A percentile compares a stretch with the other conserved stretches of the same genome.
Evolutionary conservation across 129 eudicot genomes (phyloP).

Genomic region (Tagetes patula): DNA sequence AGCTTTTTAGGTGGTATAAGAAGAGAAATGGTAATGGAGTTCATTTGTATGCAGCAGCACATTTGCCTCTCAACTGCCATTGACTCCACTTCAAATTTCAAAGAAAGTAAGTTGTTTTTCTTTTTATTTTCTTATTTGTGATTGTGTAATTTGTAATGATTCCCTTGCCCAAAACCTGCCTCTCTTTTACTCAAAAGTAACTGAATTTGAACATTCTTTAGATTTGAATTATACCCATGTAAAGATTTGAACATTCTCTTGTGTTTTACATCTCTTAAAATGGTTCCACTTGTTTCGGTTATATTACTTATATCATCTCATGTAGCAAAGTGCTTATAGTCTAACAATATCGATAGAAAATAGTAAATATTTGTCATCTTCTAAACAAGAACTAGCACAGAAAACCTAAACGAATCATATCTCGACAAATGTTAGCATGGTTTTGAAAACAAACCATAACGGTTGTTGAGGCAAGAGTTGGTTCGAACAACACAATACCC

Average conservation of each 20-base stretch:
- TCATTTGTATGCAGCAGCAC: slow-evolving; percentile 2
- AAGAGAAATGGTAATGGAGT: slow-evolving; percentile 28
- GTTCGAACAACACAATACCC: too few relatives aligned
- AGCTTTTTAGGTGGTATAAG: slow-evolving; percentile 31
- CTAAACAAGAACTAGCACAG: too few relatives aligned
- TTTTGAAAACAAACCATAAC: too few relatives aligned
- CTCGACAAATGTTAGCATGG: too few relatives aligned
- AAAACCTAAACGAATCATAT: too few relatives aligned
- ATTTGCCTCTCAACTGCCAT: slow-evolving; percentile 23
- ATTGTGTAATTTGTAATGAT: slow-evolving; percentile 35
- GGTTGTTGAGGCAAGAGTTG: too few relatives aligned
- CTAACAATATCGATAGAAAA: not conserved
- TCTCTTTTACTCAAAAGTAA: slow-evolving; percentile 25
- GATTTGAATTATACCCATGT: slow-evolving; percentile 35
- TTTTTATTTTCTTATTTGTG: slow-evolving; percentile 20
- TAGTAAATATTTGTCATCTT: not conserved
- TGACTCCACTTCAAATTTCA: slow-evolving; percentile 31
- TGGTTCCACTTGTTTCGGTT: not conserved
- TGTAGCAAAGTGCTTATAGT: not conserved
- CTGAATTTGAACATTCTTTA: slow-evolving; percentile 45
- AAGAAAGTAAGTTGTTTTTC: slow-evolving; percentile 28
- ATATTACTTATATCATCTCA: not conserved
- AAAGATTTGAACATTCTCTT: slow-evolving; percentile 31
- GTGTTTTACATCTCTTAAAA: slow-evolving; percentile 21
- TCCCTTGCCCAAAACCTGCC: slow-evolving; percentile 35